Base-by-base conservation (phyloP, 768 basidiomycete species). In the Dacryopinax primogenitus region DNA sequence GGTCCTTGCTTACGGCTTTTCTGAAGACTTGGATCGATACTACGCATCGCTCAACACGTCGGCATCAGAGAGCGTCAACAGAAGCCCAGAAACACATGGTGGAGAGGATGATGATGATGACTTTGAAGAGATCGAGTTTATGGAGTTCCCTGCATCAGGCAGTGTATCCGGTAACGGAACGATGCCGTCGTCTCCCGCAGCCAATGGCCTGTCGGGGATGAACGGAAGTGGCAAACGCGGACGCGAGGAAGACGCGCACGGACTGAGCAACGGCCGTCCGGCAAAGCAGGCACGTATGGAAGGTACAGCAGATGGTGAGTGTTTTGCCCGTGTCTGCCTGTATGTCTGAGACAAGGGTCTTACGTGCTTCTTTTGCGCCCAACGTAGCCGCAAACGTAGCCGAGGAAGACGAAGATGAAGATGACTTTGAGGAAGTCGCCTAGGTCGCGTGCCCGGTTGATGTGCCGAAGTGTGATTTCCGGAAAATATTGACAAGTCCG, bases 21-120 rank as follows among this genome's bases (percentile, higher is more conserved):
- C 18, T 18, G 41, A 18, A 44, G 69, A 67, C 39, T 64, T 71
- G 23, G 71, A 72, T 47, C 70, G 68, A 30, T 72, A 72, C 66
- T 72, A 72, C 63, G 71, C 71, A 1, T 28, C 64, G 47, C 33
- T 41, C 51, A 58, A 63, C 63, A 64, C 65, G 16, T 61, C 51
- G 7, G 33, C 28, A 15, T 44, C 41, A 44, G 41, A 44, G 41
- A 44, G 41, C 41, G 41, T 23, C 7, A 44, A 44, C 41, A 15
- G 41, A 3, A 44, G 18, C 18, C 30, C 47, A 18, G 34, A 44
- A 9, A 15, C 62, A 11, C 26, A 30, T 33, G 41, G 37, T 1
- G 66, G 2, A 13, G 63, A 58, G 45, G 66, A 63, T 16, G 39
- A 28, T 4, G 65, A n/a, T 2, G 35, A 44, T 33, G 34, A 28